Conservation (phyloP, 2,329 filamentous ascomycete genomes). For the Diaporthe citrichinensis region DNA sequence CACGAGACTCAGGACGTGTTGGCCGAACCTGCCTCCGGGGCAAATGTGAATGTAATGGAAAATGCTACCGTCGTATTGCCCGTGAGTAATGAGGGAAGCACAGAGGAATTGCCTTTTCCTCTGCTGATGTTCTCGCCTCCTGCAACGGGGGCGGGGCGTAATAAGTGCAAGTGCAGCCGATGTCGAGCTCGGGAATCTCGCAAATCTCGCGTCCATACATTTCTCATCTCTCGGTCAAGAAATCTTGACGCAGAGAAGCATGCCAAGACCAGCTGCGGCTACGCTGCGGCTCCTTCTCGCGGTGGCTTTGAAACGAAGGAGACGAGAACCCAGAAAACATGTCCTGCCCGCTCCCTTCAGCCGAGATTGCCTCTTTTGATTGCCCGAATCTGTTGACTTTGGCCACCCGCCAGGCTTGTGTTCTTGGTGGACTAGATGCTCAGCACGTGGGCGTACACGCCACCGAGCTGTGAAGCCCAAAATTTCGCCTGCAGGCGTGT, state of each 20-base stretch:
- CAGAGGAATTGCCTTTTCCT: conserved; percentile 17
- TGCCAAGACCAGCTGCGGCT: conserved; percentile 28
- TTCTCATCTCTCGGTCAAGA: conserved; percentile 6
- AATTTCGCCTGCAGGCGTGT: not conserved
- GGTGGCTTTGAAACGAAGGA: conserved; percentile 1
- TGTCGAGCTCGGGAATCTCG: conserved; percentile 13
- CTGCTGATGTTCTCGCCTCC: conserved; percentile 5
- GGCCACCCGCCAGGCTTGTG: not conserved
- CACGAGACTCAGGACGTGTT: conserved; percentile 24
- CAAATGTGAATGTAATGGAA: conserved; percentile 4
- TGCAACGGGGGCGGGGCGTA: not conserved
- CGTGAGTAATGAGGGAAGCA: conserved; percentile 12
- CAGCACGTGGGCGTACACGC: not conserved
- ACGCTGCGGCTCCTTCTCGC: conserved; percentile 17
- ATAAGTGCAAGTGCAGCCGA: conserved; percentile 24
- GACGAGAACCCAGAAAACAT: not conserved
- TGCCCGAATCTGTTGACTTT: not conserved
- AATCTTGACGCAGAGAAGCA: conserved; percentile 15
- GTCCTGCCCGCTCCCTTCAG: not conserved
- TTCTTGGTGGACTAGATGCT: not conserved
- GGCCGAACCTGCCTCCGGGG: conserved; percentile 8
- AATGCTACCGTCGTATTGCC: conserved; percentile 22
- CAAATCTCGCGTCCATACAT: conserved; percentile 11
- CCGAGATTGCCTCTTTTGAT: not conserved
- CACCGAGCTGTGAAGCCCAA: not conserved